Conservation (phyloP, 2,329 filamentous ascomycete species). For the Emergomyces orientalis region DNA sequence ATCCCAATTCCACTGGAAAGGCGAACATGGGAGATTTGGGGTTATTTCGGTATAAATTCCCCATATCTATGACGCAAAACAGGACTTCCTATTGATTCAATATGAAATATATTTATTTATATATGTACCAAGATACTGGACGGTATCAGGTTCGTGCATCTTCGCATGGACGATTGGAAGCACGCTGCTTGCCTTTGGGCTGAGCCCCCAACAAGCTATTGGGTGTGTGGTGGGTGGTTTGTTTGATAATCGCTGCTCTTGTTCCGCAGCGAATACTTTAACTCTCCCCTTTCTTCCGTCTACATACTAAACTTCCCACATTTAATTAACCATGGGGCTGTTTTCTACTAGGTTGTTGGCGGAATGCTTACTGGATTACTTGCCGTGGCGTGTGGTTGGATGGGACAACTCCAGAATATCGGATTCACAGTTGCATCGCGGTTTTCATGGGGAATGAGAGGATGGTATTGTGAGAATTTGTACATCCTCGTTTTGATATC, state of each 20-base stretch:
- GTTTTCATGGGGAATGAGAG: constrained; percentile 22
- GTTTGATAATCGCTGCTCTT: background rate
- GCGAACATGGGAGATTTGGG: constrained; percentile 23
- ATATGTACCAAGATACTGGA: constrained; percentile 22
- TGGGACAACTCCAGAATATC: constrained; percentile 22
- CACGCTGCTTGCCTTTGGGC: constrained; percentile 21
- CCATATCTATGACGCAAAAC: background rate
- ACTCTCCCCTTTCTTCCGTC: too few relatives aligned
- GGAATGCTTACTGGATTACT: constrained; percentile 19
- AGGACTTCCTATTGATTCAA: background rate
- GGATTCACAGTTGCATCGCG: constrained; percentile 23
- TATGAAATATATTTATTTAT: constrained; percentile 3
- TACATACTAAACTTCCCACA: background rate
- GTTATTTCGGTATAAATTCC: constrained; percentile 17
- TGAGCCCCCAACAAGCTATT: constrained; percentile 21
- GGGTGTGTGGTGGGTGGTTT: constrained; percentile 18
- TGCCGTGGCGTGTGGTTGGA: constrained; percentile 22
- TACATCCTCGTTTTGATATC: background rate
- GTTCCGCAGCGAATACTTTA: too few relatives aligned
- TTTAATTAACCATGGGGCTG: background rate
- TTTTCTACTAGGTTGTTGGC: constrained; percentile 11
- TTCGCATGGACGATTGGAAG: constrained; percentile 24
- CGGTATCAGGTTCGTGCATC: constrained; percentile 23
- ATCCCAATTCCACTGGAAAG: constrained; percentile 23
- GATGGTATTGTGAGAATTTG: constrained; percentile 16